Evolutionary conservation across 1,139 yeast species (phyloP).

Genomic region (Scheffersomyces parashehatae): DNA sequence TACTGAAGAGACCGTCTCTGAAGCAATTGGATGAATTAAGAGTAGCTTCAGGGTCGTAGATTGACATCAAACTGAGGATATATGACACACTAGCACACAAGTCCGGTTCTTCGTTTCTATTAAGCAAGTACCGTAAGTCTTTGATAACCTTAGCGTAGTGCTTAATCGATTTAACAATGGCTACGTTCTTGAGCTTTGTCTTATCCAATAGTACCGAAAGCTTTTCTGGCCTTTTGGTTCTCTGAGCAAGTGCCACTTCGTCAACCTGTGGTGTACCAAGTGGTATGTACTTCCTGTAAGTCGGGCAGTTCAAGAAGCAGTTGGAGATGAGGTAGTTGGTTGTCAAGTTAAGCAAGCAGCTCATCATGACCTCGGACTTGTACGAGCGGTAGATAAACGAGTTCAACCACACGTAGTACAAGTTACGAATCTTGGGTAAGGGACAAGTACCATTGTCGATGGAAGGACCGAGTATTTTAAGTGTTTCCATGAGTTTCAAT

Average conservation of each 20-base stretch:
- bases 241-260: not conserved
- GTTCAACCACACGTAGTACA: conserved; percentile 37
- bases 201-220: conserved; percentile 3
- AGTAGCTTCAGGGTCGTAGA: conserved; percentile 49
- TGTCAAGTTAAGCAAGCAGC: conserved; percentile 41
- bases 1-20: conserved; percentile 43
- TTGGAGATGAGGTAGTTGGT: conserved; percentile 43
- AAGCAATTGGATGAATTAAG: conserved; percentile 40
- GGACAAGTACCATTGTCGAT: conserved; percentile 30
- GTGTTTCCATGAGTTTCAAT: not conserved
- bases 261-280: not conserved
- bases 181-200: conserved; percentile 22
- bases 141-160: conserved; percentile 42
- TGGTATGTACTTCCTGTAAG: conserved; percentile 12
- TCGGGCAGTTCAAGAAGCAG: conserved; percentile 22
- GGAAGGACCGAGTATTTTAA: conserved; percentile 13
- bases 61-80: conserved; percentile 42
- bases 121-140: conserved; percentile 31
- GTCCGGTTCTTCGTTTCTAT: conserved; percentile 33
- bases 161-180: conserved; percentile 32
- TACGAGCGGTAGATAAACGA: conserved; percentile 32
- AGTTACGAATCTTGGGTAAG: conserved; percentile 29
- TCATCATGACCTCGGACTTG: conserved; percentile 30
- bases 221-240: not conserved
- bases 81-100: conserved; percentile 40